phyloP scores from a whole-genome alignment of 2,329 filamentous ascomycete genomes.

The Cercospora sesami region DNA sequence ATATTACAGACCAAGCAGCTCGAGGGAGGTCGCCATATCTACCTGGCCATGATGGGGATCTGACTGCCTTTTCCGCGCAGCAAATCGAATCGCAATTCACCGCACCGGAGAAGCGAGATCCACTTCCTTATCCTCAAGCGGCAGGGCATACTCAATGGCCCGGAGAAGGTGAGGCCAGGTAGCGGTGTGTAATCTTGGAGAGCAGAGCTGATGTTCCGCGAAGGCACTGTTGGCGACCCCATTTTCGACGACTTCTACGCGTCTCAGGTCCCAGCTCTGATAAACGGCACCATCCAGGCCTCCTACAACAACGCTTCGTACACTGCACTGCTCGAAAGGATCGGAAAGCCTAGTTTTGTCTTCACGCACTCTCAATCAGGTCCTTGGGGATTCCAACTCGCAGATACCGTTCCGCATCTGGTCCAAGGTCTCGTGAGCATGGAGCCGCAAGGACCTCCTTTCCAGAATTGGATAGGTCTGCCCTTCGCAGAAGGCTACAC shows the following conservation, averaged over 20 bases:
- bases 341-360: conserved; percentile 46
- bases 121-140: conserved; percentile 42
- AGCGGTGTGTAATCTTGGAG: neutral
- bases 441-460: conserved; percentile 58
- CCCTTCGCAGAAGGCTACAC: conserved; percentile 14
- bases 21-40: conserved; percentile 37
- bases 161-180: conserved; percentile 25
- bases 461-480: conserved; percentile 34
- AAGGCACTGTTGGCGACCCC: conserved; percentile 45
- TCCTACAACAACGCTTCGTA: conserved; percentile 16
- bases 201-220: neutral
- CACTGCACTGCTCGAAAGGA: conserved; percentile 43
- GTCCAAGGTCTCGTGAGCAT: conserved; percentile 54
- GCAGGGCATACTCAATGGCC: conserved; percentile 49
- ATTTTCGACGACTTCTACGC: conserved; percentile 54
- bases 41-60: conserved; percentile 21
- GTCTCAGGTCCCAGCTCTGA: conserved; percentile 45
- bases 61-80: conserved; percentile 28
- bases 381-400: conserved; percentile 48
- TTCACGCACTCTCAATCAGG: conserved; percentile 55
- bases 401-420: conserved; percentile 51
- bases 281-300: conserved; percentile 39
- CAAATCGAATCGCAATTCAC: conserved; percentile 41
- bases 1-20: conserved; percentile 46
- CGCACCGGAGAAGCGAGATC: conserved; percentile 32